Evolutionary conservation across 2,329 filamentous ascomycete genomes (phyloP), one percentile per base, ranked within the genome.

Genomic region (Stemphylium vesicarium): DNA sequence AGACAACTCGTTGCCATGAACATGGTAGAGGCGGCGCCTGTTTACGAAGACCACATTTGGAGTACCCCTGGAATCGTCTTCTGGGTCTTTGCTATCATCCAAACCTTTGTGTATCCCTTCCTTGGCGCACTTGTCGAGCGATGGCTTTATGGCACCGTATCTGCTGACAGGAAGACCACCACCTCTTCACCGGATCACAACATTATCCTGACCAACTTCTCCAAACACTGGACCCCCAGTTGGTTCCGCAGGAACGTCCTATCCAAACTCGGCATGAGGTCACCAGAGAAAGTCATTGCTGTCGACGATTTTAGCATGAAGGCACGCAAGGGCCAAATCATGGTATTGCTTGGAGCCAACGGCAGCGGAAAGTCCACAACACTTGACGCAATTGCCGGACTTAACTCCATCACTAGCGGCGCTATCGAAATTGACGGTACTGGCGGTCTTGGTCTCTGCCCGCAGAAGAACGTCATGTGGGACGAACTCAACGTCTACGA

Each of bases 391-490:
- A 93, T 97, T 60, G 90, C 92, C 10, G 93, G 93, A 3, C 83
- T 94, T 45, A 91, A 88, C 64, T 89, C 85, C 39, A 82, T 94
- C 18, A 92, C 90, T 0, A 86, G 84, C 53, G 93, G 93, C 2
- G 82, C 82, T 3, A 95, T 97, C 62, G 85, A 84, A 20, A 88
- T 96, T 40, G 88, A 93, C 61, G 88, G 88, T 0, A 88, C 86
- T 9, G 90, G 90, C 9, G 91, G 91, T 0, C 82, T 97, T 16
- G 93, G 93, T 12, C 87, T 96, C 37, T 94, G 92, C 52, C 93
- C 93, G 0, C 93, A 97, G 72, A 93, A 94, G 80, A 97, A 97
- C 65, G 93, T 97, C 5, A 82, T 97, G 29, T 97, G 93, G 92
- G 89, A 94, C 64, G 88, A 92, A 53, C 78, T 97, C 50, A 96